Percentiles rank a stretch among this genome's conserved stretches.
phyloP scores from a whole-genome alignment of 2,329 filamentous ascomycete genomes.

The Diaporthe australafricana region DNA sequence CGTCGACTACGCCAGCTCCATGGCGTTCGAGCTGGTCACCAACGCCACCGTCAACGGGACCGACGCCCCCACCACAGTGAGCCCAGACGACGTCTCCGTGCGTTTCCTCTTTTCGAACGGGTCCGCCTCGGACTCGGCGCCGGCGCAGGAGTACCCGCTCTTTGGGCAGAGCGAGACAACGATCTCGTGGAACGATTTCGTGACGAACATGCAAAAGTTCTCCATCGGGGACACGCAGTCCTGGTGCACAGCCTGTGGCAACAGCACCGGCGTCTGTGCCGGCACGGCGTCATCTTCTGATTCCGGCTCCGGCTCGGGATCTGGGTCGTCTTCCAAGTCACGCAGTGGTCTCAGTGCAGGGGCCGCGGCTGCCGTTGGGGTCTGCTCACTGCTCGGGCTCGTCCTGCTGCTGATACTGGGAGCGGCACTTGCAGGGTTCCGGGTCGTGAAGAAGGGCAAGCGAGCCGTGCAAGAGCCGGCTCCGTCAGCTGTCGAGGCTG shows the following conservation, averaged over 20 bases:
- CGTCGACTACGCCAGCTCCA: slow-evolving; percentile 85
- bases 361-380: slow-evolving; percentile 29
- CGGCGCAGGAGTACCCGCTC: slow-evolving; percentile 64
- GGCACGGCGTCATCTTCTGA: slow-evolving; percentile 43
- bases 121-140: slow-evolving; percentile 61
- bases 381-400: slow-evolving; percentile 30
- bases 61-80: slow-evolving; percentile 50
- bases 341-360: slow-evolving; percentile 28
- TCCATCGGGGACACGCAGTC: slow-evolving; percentile 71
- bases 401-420: slow-evolving; percentile 27
- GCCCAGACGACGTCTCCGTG: slow-evolving; percentile 61
- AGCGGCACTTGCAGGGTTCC: slow-evolving; percentile 31
- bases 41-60: slow-evolving; percentile 55
- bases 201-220: slow-evolving; percentile 71
- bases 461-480: neutral
- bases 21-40: slow-evolving; percentile 80
- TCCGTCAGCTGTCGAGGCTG: neutral
- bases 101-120: slow-evolving; percentile 73
- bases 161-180: slow-evolving; percentile 67
- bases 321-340: slow-evolving; percentile 17
- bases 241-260: slow-evolving; percentile 84
- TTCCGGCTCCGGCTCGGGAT: slow-evolving; percentile 41
- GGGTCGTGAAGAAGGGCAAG: slow-evolving; percentile 31
- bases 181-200: slow-evolving; percentile 78
- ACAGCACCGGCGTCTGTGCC: slow-evolving; percentile 75